A percentile compares a stretch with the other conserved stretches of the same genome.
phyloP scores from a whole-genome alignment of 83 land plant genomes.

The Larix sibirica region DNA sequence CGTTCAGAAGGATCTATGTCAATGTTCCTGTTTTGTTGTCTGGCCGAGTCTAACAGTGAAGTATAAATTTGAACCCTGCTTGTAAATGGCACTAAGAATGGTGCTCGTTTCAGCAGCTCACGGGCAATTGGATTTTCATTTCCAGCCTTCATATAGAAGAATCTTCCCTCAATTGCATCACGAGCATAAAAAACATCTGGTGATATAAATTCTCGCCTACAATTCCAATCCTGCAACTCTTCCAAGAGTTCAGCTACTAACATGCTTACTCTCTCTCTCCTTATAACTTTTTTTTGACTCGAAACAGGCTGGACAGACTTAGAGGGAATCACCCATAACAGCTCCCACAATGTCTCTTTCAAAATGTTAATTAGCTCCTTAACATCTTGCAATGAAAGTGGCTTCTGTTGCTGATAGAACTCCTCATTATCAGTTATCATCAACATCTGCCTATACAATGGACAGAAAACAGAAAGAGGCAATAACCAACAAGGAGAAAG shows the following conservation, averaged over 20 bases:
- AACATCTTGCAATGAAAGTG: conserved; percentile 74
- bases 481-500: conserved; percentile 70
- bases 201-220: conserved; percentile 73
- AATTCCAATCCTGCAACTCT: conserved; percentile 96
- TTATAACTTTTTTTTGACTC: conserved; percentile 28
- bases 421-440: conserved; percentile 92
- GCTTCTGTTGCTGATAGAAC: conserved; percentile 95
- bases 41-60: conserved; percentile 64
- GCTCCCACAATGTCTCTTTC: conserved; percentile 93
- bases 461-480: conserved; percentile 90
- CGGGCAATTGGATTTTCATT: conserved; percentile 68
- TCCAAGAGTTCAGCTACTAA: conserved; percentile 69
- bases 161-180: conserved; percentile 77
- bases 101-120: conserved; percentile 78
- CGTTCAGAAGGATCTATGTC: conserved; percentile 51
- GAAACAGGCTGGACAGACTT: conserved; percentile 15
- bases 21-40: conserved; percentile 34
- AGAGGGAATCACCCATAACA: conserved; percentile 74
- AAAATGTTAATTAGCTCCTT: conserved; percentile 67
- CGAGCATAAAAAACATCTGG: conserved; percentile 79
- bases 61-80: conserved; percentile 83
- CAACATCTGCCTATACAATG: conserved; percentile 93
- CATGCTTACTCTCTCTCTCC: conserved; percentile 50
- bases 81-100: conserved; percentile 89
- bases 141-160: conserved; percentile 57